Conservation (phyloP, 495 filamentous ascomycete genomes). For the Podospora tetraspora region DNA sequence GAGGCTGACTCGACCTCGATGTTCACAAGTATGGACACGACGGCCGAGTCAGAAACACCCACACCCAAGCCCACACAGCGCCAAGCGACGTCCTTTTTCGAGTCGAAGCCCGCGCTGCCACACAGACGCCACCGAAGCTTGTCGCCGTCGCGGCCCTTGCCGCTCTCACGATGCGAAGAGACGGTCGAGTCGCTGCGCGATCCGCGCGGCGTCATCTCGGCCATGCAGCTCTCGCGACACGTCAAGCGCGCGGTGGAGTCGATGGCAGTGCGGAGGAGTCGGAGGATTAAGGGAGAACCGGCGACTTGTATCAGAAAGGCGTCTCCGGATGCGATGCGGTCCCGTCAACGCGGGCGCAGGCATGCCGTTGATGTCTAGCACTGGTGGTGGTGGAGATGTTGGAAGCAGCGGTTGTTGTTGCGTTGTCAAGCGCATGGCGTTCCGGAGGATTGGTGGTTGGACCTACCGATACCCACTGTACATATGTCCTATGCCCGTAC, state of each 20-base stretch:
- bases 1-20: conserved; percentile 3
- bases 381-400: conserved; percentile 17
- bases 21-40: conserved; percentile 7
- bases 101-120: conserved; percentile 24
- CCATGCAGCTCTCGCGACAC: conserved; percentile 12
- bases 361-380: conserved; percentile 20
- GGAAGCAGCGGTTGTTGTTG: conserved; percentile 1
- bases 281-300: conserved; percentile 33
- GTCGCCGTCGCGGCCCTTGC: conserved; percentile 28
- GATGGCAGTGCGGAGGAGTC: conserved; percentile 27
- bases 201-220: conserved; percentile 12
- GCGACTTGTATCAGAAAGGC: conserved; percentile 39
- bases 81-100: conserved; percentile 27
- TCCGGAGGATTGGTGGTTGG: conserved; percentile 21
- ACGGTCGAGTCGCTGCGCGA: conserved; percentile 19
- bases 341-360: conserved; percentile 34
- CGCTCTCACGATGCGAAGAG: conserved; percentile 22
- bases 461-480: conserved; percentile 25
- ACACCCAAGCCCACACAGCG: conserved; percentile 34
- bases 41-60: conserved; percentile 33
- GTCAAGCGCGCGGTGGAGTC: conserved; percentile 22
- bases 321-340: conserved; percentile 28
- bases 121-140: conserved; percentile 27
- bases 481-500: conserved; percentile 22
- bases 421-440: background rate